phyloP scores from a whole-genome alignment of 1,284 basidiomycete species.

The Ustilago curta region DNA sequence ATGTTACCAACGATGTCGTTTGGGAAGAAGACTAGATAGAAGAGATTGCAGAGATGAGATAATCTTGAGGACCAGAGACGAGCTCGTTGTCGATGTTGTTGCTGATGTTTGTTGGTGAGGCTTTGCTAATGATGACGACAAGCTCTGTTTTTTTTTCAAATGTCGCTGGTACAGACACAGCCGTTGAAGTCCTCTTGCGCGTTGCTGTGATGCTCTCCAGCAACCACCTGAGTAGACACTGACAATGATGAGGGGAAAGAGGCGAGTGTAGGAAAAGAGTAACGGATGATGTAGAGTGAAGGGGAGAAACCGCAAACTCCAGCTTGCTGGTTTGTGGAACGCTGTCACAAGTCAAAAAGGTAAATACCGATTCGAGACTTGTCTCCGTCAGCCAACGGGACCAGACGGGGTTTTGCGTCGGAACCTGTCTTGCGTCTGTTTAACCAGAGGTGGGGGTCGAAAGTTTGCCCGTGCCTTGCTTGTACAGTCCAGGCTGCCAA shows the following conservation, averaged over 20 bases:
- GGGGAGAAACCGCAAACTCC: background rate
- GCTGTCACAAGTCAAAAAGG: background rate
- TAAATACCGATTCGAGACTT: background rate
- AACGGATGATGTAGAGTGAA: background rate
- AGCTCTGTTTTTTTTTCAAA: background rate
- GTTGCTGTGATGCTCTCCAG: background rate
- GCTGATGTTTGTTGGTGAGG: background rate
- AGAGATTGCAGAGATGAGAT: too few relatives aligned
- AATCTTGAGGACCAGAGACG: background rate
- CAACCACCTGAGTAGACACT: background rate
- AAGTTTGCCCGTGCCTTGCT: too few relatives aligned
- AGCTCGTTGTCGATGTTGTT: background rate
- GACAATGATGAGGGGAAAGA: background rate
- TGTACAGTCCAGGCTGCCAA: background rate
- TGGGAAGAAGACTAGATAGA: background rate
- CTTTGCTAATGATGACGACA: background rate
- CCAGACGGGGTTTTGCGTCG: background rate
- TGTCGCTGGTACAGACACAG: background rate
- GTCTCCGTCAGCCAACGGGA: background rate
- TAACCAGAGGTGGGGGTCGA: background rate
- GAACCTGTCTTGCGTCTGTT: too few relatives aligned
- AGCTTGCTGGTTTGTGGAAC: slow-evolving; percentile 10
- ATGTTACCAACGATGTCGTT: background rate
- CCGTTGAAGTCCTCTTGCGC: background rate
- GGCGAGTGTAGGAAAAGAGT: slow-evolving; percentile 1